Evolutionary conservation across 2,329 filamentous ascomycete genomes (phyloP).

Genomic region (Fusarium sp.): DNA sequence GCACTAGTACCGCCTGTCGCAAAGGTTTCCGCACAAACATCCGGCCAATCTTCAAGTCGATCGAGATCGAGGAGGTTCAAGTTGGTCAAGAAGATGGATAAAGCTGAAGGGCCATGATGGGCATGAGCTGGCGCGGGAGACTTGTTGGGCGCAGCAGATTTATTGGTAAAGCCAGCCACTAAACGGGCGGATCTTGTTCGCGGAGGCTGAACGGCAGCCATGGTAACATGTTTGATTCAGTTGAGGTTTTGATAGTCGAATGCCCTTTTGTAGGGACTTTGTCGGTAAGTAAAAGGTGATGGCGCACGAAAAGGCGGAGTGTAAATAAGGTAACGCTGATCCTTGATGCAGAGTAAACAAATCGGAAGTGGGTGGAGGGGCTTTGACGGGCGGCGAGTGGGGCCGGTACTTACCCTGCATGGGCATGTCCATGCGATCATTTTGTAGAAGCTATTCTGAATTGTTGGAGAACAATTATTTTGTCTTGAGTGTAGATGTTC

Average conservation of each 20-base stretch:
- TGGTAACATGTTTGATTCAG: conserved; percentile 34
- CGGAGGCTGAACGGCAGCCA: conserved; percentile 43
- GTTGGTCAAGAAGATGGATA: conserved; percentile 77
- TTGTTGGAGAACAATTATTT: not conserved
- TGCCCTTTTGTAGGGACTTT: conserved; percentile 21
- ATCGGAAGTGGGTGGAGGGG: conserved; percentile 27
- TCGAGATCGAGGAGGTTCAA: conserved; percentile 86
- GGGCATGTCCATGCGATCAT: not conserved
- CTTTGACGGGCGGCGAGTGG: conserved; percentile 22
- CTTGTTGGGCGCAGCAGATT: conserved; percentile 21
- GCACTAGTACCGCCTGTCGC: conserved; percentile 68
- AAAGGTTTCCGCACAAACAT: conserved; percentile 77
- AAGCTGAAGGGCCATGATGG: conserved; percentile 41
- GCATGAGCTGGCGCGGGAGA: conserved; percentile 6
- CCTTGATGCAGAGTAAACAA: conserved; percentile 37
- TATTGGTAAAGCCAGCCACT: conserved; percentile 43
- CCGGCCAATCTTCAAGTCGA: conserved; percentile 80
- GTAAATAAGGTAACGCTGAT: conserved; percentile 28
- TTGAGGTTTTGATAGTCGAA: not conserved
- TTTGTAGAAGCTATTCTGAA: not conserved
- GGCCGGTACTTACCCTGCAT: conserved; percentile 34
- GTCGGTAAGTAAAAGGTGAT: conserved; percentile 24
- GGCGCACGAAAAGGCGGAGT: conserved; percentile 36
- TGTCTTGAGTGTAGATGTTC: not conserved
- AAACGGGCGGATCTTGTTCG: conserved; percentile 45